Evolutionary conservation across 2,329 filamentous ascomycete genomes (phyloP).

Genomic region (Diaporthe amygdali): DNA sequence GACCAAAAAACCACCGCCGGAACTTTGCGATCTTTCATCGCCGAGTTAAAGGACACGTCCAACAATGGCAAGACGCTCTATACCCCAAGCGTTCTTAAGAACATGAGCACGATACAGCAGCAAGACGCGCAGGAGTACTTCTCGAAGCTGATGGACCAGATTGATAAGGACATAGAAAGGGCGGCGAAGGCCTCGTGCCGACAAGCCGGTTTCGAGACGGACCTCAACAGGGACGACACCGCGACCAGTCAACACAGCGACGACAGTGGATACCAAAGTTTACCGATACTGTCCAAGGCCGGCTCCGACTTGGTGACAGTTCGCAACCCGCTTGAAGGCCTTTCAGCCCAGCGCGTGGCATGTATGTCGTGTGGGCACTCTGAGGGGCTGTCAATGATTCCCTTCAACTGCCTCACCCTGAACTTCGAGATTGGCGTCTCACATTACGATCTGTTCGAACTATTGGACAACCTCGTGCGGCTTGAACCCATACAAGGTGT

Average conservation of each 20-base stretch:
- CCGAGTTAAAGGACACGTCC: constrained; percentile 69
- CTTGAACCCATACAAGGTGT: constrained; percentile 88
- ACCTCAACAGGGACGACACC: constrained; percentile 46
- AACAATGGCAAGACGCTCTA: constrained; percentile 81
- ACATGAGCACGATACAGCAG: constrained; percentile 93
- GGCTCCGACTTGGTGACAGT: constrained; percentile 43
- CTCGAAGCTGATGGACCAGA: constrained; percentile 83
- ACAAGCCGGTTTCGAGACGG: constrained; percentile 46
- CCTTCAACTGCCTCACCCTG: constrained; percentile 92
- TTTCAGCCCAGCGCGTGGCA: constrained; percentile 86
- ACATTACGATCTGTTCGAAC: constrained; percentile 75
- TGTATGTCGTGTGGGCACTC: constrained; percentile 87
- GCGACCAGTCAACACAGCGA: constrained; percentile 56
- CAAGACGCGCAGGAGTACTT: constrained; percentile 99
- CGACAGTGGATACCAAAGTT: constrained; percentile 62
- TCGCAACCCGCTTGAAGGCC: constrained; percentile 83
- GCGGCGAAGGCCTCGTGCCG: constrained; percentile 43
- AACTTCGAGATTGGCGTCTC: constrained; percentile 70
- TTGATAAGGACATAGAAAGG: constrained; percentile 76
- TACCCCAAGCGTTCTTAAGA: constrained; percentile 83
- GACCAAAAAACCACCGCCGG: constrained; percentile 42
- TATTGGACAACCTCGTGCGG: constrained; percentile 82
- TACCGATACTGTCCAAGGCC: constrained; percentile 42
- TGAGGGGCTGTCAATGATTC: constrained; percentile 86
- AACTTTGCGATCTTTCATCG: constrained; percentile 68